Base-by-base conservation (phyloP, 208 protist species). In the Wallacemonas collosoma region DNA sequence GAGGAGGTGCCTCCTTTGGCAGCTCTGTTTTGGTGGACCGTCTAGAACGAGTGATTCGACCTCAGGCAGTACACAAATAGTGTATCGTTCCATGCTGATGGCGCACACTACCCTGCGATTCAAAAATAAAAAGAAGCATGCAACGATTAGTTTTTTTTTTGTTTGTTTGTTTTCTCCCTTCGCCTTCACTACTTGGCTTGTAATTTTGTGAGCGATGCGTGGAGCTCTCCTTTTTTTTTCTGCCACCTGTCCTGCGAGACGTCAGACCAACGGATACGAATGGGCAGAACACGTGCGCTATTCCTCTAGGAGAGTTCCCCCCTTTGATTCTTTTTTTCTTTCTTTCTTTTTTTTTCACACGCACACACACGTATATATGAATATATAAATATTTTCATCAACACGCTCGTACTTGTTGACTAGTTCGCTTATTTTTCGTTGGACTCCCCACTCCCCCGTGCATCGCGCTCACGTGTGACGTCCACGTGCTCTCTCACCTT, bases 161-260 rank as follows among this genome's bases (percentile, higher is more conserved):
- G 8, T 38, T 73, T 75, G n/a, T 39, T 67, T 35, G 40, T 51
- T 26, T 45, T 70, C 57, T 54, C 69, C 11, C n/a, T 38, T 39
- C 41, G 47, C 54, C 1, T 64, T 15, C 41, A n/a, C 7, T 48
- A 15, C 11, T 38, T 55, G 51, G 51, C 50, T 62, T 38, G 56
- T 62, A 5, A 12, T 43, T n/a, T 9, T 35, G 35, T 41, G 17
- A 38, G n/a, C 7, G 56, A 44, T 7, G 2, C 6, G 3, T 6
- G 35, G 8, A 15, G 7, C 14, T 26, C 14, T 35, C 9, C 9
- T 63, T 63, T 44, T 63, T 8, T 65, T 26, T 65, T 50, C 60
- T 65, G 60, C 60, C 60, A 65, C 60, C 3, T 65, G 60, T 53
- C 38, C 50, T 41, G 60, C 60, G 50, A 41, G 43, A 65, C 8